Percentiles rank a stretch among this genome's conserved stretches.
Evolutionary conservation across 2,329 filamentous ascomycete genomes (phyloP).

Genomic region (Fusarium odoratissimum): DNA sequence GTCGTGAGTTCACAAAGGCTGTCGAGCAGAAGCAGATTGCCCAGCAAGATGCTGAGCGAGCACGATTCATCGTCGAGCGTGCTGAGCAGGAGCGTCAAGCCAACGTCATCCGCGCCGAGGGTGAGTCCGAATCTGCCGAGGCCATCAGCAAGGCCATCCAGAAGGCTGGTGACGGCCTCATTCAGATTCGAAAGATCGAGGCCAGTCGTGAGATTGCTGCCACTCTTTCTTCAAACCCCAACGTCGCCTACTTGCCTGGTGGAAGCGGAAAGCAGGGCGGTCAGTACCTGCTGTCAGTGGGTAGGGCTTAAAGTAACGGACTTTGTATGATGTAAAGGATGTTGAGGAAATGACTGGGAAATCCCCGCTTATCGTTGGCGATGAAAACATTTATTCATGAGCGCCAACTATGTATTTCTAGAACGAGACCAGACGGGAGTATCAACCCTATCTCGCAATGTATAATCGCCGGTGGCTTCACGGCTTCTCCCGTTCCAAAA

Average conservation of each 20-base stretch:
- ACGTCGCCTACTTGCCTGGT: constrained; percentile 93
- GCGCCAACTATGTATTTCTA: constrained; percentile 53
- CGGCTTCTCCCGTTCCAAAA: not conserved
- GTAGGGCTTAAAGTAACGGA: constrained; percentile 49
- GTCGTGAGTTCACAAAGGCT: constrained; percentile 97
- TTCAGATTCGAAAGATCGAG: constrained; percentile 97
- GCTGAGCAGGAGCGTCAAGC: constrained; percentile 99
- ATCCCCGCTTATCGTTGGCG: constrained; percentile 52
- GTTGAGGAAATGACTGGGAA: constrained; percentile 42
- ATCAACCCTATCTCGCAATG: constrained; percentile 41
- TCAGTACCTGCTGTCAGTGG: constrained; percentile 66
- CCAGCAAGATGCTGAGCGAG: constrained; percentile 97
- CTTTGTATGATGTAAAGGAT: constrained; percentile 30
- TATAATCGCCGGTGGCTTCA: constrained; percentile 25
- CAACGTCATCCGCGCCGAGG: constrained; percentile 97
- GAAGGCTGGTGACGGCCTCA: constrained; percentile 91
- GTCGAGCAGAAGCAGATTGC: constrained; percentile 99
- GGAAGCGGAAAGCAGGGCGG: constrained; percentile 74
- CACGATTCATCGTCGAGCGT: constrained; percentile 97
- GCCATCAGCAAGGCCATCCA: constrained; percentile 94
- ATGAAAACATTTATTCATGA: constrained; percentile 40
- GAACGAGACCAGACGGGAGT: constrained; percentile 42
- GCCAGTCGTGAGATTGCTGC: constrained; percentile 95
- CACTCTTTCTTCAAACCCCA: constrained; percentile 89
- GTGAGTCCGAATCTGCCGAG: constrained; percentile 95